Base-by-base conservation (phyloP, 805 yeast species). In the Candida takata region DNA sequence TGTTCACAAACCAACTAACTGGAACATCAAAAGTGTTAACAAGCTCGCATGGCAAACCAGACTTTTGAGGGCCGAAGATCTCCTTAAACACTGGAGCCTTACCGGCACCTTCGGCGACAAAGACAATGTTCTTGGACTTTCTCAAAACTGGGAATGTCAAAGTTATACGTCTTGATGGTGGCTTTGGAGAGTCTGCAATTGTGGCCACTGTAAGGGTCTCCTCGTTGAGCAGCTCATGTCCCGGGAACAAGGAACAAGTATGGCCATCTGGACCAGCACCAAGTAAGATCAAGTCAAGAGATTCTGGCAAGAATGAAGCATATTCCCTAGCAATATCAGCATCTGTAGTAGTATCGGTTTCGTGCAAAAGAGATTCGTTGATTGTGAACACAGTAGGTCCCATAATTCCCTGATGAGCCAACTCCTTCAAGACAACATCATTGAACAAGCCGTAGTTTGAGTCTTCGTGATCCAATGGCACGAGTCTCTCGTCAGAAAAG, bases 251-350 rank as follows among this genome's bases (percentile, higher is more conserved):
- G 1, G 96, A 87, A 63, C 95, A 84, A 5, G 95, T 87, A 59
- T 87, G 97, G 26, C 96, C 97, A 53, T 87, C 97, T 24, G 96
- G 96, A 7, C 97, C 97, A 57, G 92, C 83, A 16, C 97, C 97
- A 44, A 87, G 68, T 37, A 86, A 63, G 16, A 87, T 64, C 48
- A 86, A 63, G 58, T 87, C 95, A 23, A 74, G 51, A 2, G 44
- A 35, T 14, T 48, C 54, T 8, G 90, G 85, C 35, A 87, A 59
- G 29, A 66, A 62, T 2, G 64, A 41, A 44, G 72, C 79, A 58
- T 87, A 87, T 31, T 72, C 79, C 13, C 53, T 45, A 5, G 95
- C 87, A 48, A 84, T 74, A 27, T 43, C 44, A 29, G 62, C 68
- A 29, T 69, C 70, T 36, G 67, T 68, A 4, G 60, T 61, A 23